These are phyloP conservation scores for Misopates orontium DNA, from an alignment of 257 asterid species.

Conservation along the genomic window DNA sequence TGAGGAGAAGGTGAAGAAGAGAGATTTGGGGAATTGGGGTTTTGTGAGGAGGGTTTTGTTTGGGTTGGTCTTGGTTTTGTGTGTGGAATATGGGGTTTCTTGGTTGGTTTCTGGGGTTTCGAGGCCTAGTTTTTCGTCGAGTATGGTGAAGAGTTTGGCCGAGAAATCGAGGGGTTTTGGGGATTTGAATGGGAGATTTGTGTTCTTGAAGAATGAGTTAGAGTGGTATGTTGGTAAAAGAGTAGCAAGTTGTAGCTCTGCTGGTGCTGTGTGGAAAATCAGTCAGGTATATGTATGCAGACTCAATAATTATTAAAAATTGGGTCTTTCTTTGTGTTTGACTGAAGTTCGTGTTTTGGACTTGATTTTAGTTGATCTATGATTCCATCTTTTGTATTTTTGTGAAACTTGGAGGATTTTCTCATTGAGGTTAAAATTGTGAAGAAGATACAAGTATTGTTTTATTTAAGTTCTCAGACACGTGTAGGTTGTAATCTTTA, in stretches of 20 bases:
- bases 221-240: slow-evolving; percentile 31
- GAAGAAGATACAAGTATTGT: too few relatives aligned
- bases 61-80: slow-evolving; percentile 37
- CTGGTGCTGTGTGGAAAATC: slow-evolving; percentile 61
- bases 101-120: slow-evolving; percentile 46
- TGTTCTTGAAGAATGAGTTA: slow-evolving; percentile 57
- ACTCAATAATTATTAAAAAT: background rate
- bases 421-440: too few relatives aligned
- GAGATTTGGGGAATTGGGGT: slow-evolving; percentile 33
- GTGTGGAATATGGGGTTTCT: slow-evolving; percentile 52
- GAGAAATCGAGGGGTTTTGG: slow-evolving; percentile 41
- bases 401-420: too few relatives aligned
- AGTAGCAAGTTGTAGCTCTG: slow-evolving; percentile 44
- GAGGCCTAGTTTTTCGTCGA: slow-evolving; percentile 37
- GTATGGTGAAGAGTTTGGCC: slow-evolving; percentile 48
- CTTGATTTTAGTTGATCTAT: background rate
- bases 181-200: slow-evolving; percentile 42
- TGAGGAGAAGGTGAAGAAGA: slow-evolving; percentile 40
- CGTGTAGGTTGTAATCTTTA: too few relatives aligned
- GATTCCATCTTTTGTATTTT: background rate
- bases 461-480: too few relatives aligned
- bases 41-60: slow-evolving; percentile 38
- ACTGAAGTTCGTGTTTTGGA: background rate
- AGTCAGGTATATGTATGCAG: slow-evolving; percentile 44
- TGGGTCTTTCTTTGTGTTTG: background rate